Evolutionary conservation across 2,329 filamentous ascomycete species (phyloP).

Genomic region (Ilyonectria mors-panacis): DNA sequence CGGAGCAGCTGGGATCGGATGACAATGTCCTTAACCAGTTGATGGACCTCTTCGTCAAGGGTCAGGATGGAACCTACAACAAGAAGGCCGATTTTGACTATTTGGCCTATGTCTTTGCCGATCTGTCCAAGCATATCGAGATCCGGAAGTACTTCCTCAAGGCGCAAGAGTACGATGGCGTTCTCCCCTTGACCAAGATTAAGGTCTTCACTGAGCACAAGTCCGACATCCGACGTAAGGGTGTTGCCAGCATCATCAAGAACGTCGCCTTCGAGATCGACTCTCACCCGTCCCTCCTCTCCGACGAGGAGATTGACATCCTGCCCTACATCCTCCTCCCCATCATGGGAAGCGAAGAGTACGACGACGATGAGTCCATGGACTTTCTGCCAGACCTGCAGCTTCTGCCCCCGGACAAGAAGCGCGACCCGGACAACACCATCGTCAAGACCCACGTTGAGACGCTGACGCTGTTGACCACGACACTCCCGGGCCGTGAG

Average conservation of each 20-base stretch:
- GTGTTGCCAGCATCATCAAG: conserved; percentile 97
- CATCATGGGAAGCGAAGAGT: conserved; percentile 90
- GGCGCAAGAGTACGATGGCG: conserved; percentile 81
- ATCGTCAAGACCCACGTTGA: conserved; percentile 92
- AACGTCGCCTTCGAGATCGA: conserved; percentile 89
- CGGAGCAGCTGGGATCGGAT: conserved; percentile 80
- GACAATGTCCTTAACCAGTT: conserved; percentile 88
- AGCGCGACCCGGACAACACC: conserved; percentile 80
- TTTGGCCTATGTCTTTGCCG: conserved; percentile 93
- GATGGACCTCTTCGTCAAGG: conserved; percentile 96
- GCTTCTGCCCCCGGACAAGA: conserved; percentile 89
- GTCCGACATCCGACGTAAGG: conserved; percentile 86
- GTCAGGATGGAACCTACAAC: conserved; percentile 86
- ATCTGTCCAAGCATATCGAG: conserved; percentile 86
- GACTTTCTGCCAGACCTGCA: conserved; percentile 93
- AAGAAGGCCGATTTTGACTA: conserved; percentile 91
- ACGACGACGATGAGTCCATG: conserved; percentile 86
- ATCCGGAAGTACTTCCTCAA: conserved; percentile 82
- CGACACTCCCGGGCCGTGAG: conserved; percentile 82
- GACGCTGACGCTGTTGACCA: conserved; percentile 86
- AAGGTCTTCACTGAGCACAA: conserved; percentile 94
- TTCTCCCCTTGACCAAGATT: conserved; percentile 93
- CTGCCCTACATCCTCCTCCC: conserved; percentile 91
- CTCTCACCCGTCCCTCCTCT: conserved; percentile 79
- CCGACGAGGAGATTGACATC: conserved; percentile 81